A percentile compares a stretch with the other conserved stretches of the same genome.
phyloP scores from a whole-genome alignment of 106 monocot species.

The Phalaenopsis equestris region DNA sequence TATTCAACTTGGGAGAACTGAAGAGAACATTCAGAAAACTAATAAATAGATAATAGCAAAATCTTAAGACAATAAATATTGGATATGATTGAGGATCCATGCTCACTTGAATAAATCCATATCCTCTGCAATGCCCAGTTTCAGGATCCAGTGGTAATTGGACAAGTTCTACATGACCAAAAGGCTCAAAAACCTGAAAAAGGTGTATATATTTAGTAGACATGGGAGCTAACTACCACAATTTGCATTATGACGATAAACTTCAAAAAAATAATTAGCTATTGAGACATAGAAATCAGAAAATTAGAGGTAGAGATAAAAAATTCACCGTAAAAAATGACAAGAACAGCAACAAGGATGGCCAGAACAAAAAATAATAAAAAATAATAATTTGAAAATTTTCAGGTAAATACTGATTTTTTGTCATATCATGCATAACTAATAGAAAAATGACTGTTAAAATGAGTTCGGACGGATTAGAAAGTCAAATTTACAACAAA shows the following conservation, averaged over 20 bases:
- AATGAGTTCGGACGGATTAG: not conserved
- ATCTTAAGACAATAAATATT: not conserved
- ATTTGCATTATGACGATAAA: not conserved
- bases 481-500: not conserved
- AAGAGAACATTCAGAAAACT: not conserved
- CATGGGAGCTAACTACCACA: not conserved
- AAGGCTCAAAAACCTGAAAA: conserved; percentile 74
- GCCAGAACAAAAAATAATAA: not conserved
- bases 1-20: conserved; percentile 72
- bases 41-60: conserved; percentile 3
- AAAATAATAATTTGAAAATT: not conserved
- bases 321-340: no score
- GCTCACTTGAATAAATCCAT: conserved; percentile 80
- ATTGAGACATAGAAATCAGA: not conserved
- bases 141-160: conserved; percentile 69
- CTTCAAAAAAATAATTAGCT: not conserved
- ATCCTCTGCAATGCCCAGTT: conserved; percentile 78
- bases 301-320: no score
- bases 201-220: not conserved
- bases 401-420: not conserved
- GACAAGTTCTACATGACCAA: conserved; percentile 82
- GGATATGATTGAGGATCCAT: not conserved
- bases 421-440: not conserved
- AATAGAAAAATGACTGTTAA: not conserved
- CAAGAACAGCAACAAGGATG: not conserved